Percentiles rank a stretch among this genome's conserved stretches.
These are phyloP conservation scores for Lippia alba DNA, from an alignment of 305 asterid species.

Conservation along the genomic window DNA sequence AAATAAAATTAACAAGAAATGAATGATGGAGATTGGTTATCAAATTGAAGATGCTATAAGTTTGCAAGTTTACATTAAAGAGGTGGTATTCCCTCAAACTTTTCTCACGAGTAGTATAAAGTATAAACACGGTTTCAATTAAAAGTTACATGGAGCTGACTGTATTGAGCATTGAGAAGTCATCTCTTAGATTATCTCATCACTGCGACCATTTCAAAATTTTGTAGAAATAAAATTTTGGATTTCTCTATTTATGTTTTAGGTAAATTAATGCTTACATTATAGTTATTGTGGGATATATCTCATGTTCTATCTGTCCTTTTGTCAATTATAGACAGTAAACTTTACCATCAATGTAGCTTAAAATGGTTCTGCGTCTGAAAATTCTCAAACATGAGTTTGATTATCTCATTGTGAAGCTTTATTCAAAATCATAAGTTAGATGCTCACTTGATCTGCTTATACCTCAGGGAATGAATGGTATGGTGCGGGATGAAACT, in stretches of 20 bases:
- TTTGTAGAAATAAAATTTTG: neutral
- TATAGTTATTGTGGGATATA: neutral
- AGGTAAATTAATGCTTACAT: neutral
- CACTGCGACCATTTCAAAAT: neutral
- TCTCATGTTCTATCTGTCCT: neutral
- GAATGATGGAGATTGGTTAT: too few species aligned
- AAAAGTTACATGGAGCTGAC: neutral
- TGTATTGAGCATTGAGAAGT: conserved; percentile 4
- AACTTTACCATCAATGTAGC: conserved; percentile 1
- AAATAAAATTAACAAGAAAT: too few species aligned
- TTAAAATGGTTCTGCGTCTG: neutral
- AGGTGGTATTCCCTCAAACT: conserved; percentile 1
- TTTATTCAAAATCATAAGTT: conserved; percentile 9
- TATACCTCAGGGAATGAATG: conserved; percentile 63
- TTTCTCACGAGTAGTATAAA: conserved; percentile 3
- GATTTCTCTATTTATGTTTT: neutral
- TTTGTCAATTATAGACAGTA: conserved; percentile 1
- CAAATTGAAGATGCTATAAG: neutral
- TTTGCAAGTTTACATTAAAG: neutral
- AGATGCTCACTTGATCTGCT: conserved; percentile 18
- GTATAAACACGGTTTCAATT: conserved; percentile 1
- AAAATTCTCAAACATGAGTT: neutral
- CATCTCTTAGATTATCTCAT: neutral
- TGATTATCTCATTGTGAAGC: conserved; percentile 14
- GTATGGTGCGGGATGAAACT: conserved; percentile 68